phyloP scores from a whole-genome alignment of 352 stramenopile genomes.

The Globisporangium perplexum region DNA sequence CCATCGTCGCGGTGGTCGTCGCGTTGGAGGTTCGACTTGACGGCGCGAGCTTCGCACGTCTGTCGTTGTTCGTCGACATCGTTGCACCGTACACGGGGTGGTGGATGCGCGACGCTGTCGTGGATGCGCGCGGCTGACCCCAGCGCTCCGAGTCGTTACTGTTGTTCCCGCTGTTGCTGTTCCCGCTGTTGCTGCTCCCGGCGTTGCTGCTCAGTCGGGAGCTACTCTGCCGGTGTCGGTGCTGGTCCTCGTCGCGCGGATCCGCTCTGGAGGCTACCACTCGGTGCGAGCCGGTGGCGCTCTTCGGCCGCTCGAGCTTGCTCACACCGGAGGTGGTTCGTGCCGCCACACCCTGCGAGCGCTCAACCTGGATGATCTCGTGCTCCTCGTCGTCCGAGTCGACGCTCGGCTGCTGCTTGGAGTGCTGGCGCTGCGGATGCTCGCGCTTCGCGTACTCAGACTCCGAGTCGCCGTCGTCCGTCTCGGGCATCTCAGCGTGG shows the following conservation, averaged over 20 bases:
- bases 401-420: slow-evolving; percentile 18
- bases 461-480: slow-evolving; percentile 32
- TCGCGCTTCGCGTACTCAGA: slow-evolving; percentile 14
- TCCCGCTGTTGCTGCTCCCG: not conserved
- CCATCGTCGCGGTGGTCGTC: too few species aligned
- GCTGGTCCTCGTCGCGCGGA: slow-evolving; percentile 29
- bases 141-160: slow-evolving; percentile 42
- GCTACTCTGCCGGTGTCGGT: slow-evolving; percentile 17
- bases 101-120: slow-evolving; percentile 24
- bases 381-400: slow-evolving; percentile 36
- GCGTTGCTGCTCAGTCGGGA: slow-evolving; percentile 4
- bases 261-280: slow-evolving; percentile 21
- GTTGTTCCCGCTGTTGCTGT: slow-evolving; percentile 48
- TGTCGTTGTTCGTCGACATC: slow-evolving; percentile 29
- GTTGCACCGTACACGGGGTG: slow-evolving; percentile 28
- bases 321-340: slow-evolving; percentile 7
- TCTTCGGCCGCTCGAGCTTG: slow-evolving; percentile 44
- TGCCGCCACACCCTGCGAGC: slow-evolving; percentile 14
- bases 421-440: slow-evolving; percentile 17
- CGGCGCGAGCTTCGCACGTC: slow-evolving; percentile 7
- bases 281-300: slow-evolving; percentile 14
- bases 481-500: slow-evolving; percentile 31
- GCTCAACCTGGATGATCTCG: slow-evolving; percentile 38
- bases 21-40: slow-evolving; percentile 9
- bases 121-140: slow-evolving; percentile 31